Evolutionary conservation across 1,139 yeast species (phyloP).

Genomic region (Yamadazyma kanchanaburiensis): DNA sequence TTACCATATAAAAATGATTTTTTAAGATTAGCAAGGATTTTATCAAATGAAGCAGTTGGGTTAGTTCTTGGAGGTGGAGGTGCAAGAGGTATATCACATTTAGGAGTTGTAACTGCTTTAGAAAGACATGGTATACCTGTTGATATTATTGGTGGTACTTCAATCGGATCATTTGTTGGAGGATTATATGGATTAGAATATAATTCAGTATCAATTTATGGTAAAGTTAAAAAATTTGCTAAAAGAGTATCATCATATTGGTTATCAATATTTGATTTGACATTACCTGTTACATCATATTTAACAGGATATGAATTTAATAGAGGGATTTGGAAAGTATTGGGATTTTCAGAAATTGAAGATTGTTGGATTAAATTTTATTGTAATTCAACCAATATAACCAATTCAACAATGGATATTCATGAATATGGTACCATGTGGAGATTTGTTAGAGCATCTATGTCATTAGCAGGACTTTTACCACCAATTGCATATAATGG

Average conservation of each 20-base stretch:
- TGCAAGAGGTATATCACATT: constrained; percentile 89
- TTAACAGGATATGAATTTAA: constrained; percentile 97
- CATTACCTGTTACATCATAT: constrained; percentile 91
- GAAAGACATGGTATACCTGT: constrained; percentile 93
- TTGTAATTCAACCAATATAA: constrained; percentile 93
- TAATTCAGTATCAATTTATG: constrained; percentile 86
- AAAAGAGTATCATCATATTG: constrained; percentile 80
- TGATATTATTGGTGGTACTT: constrained; percentile 93
- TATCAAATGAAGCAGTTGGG: constrained; percentile 93
- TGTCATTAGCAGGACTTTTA: constrained; percentile 91
- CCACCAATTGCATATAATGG: constrained; percentile 92
- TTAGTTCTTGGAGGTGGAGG: constrained; percentile 97
- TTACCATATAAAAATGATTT: constrained; percentile 76
- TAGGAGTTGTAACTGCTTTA: constrained; percentile 89
- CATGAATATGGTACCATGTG: constrained; percentile 92
- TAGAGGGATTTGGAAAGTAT: constrained; percentile 92
- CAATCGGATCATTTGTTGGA: constrained; percentile 94
- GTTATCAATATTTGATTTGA: constrained; percentile 80
- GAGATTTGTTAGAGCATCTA: constrained; percentile 93
- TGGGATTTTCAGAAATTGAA: constrained; percentile 89
- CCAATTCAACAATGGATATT: constrained; percentile 92
- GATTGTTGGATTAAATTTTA: constrained; percentile 92
- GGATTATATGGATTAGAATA: constrained; percentile 92
- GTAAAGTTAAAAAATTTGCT: constrained; percentile 84
- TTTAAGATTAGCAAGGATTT: constrained; percentile 78